Conservation (phyloP, 768 basidiomycete species). For the Termitomyces eurrhizus region DNA sequence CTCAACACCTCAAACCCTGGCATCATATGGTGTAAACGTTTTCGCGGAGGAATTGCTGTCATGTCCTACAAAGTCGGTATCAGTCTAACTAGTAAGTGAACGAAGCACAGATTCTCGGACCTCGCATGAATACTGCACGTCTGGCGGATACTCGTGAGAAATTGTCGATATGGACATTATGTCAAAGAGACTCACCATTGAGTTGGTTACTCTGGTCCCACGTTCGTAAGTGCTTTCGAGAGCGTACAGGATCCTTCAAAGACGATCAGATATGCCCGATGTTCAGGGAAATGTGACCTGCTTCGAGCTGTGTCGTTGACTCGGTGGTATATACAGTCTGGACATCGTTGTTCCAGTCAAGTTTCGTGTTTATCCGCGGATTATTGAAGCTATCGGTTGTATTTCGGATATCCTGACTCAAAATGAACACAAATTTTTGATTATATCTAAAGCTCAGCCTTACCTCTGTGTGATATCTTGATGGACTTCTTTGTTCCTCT, state of each 20-base stretch:
- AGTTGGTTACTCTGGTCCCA: constrained; percentile 55
- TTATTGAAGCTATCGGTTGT: constrained; percentile 38
- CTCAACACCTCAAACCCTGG: constrained; percentile 53
- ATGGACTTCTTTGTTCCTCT: constrained; percentile 43
- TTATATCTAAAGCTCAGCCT: constrained; percentile 3
- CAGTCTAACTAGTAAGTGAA: constrained; percentile 16
- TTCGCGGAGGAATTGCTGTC: constrained; percentile 52
- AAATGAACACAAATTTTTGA: neutral
- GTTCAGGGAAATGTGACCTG: constrained; percentile 19
- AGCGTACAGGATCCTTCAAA: constrained; percentile 35
- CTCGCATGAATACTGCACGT: constrained; percentile 45
- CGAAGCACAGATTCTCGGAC: constrained; percentile 26
- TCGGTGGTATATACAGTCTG: constrained; percentile 42
- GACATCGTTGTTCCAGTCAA: constrained; percentile 44
- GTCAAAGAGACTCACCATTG: constrained; percentile 29
- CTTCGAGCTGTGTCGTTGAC: constrained; percentile 40
- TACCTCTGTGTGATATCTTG: constrained; percentile 43
- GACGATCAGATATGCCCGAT: constrained; percentile 4
- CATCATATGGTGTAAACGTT: constrained; percentile 66
- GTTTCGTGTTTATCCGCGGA: constrained; percentile 36
- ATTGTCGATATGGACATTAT: neutral
- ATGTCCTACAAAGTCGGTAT: constrained; percentile 39
- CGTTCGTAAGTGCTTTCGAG: constrained; percentile 57
- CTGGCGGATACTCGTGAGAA: constrained; percentile 19
- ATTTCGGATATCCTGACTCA: constrained; percentile 32